phyloP scores from a whole-genome alignment of 805 yeast genomes.

The Kuraishia ogatae region DNA sequence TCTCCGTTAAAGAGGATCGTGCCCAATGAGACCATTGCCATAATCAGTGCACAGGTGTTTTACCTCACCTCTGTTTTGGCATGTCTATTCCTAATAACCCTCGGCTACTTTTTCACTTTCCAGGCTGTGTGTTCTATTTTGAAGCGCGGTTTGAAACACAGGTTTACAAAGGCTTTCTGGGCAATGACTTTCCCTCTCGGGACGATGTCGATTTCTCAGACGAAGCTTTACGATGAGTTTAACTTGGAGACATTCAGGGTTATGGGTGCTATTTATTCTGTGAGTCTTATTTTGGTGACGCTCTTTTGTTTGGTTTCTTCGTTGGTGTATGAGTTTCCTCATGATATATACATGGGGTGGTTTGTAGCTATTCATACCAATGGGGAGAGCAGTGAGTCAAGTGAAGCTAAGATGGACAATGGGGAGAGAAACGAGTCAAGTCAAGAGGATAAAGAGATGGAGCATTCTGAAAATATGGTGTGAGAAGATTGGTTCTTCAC shows the following conservation, averaged over 20 bases:
- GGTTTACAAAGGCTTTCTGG: conserved; percentile 59
- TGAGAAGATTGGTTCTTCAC: no score
- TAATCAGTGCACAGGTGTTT: not conserved
- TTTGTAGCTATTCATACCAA: not conserved
- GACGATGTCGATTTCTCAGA: conserved; percentile 59
- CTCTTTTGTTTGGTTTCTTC: conserved; percentile 30
- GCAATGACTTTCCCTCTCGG: conserved; percentile 88
- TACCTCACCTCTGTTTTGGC: not conserved
- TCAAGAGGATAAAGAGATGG: no score
- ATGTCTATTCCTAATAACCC: not conserved
- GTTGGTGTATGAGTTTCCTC: conserved; percentile 21
- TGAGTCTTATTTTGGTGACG: conserved; percentile 38
- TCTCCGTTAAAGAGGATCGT: not conserved
- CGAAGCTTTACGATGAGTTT: conserved; percentile 38
- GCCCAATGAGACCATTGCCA: not conserved
- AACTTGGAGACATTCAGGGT: conserved; percentile 52
- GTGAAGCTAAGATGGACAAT: no score
- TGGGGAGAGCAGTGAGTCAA: no score
- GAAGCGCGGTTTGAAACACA: conserved; percentile 20
- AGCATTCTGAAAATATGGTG: not conserved
- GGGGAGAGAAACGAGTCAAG: no score
- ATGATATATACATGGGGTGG: not conserved
- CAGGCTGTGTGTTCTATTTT: conserved; percentile 28
- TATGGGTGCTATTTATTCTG: conserved; percentile 53
- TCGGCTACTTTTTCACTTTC: conserved; percentile 30